Evolutionary conservation across 2,329 filamentous ascomycete species (phyloP).

Genomic region (Aspergillus viridinutans): DNA sequence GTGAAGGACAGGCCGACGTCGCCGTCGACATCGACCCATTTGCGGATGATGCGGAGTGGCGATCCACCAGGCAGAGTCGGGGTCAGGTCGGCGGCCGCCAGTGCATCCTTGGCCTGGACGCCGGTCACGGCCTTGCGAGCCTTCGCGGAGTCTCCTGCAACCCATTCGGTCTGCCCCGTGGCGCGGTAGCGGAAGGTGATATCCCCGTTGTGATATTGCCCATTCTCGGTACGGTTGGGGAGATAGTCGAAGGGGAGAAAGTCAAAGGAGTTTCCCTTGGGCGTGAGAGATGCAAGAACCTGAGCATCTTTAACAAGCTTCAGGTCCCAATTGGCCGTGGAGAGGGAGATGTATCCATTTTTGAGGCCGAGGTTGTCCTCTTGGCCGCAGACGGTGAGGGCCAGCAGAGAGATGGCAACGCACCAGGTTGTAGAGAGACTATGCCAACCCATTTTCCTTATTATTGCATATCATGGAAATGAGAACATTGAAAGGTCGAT

Average conservation of each 20-base stretch:
- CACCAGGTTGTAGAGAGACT: neutral
- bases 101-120: constrained; percentile 18
- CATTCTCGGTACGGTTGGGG: constrained; percentile 44
- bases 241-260: constrained; percentile 54
- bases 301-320: constrained; percentile 45
- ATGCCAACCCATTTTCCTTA: neutral
- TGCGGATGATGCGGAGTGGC: constrained; percentile 47
- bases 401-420: neutral
- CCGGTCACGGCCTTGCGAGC: constrained; percentile 36
- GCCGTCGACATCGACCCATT: constrained; percentile 48
- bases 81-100: constrained; percentile 41
- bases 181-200: constrained; percentile 54
- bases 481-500: neutral
- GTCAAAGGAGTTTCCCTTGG: constrained; percentile 45
- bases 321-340: constrained; percentile 42
- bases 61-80: constrained; percentile 38
- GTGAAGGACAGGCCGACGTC: constrained; percentile 53
- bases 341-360: constrained; percentile 1
- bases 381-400: neutral
- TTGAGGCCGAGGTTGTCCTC: neutral
- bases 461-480: neutral
- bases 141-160: constrained; percentile 44
- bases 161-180: constrained; percentile 41
- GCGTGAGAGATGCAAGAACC: constrained; percentile 47
- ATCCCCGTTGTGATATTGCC: constrained; percentile 58